These are phyloP conservation scores for Debaryomyces castellii DNA, from an alignment of 805 yeast species.

Conservation along the genomic window DNA sequence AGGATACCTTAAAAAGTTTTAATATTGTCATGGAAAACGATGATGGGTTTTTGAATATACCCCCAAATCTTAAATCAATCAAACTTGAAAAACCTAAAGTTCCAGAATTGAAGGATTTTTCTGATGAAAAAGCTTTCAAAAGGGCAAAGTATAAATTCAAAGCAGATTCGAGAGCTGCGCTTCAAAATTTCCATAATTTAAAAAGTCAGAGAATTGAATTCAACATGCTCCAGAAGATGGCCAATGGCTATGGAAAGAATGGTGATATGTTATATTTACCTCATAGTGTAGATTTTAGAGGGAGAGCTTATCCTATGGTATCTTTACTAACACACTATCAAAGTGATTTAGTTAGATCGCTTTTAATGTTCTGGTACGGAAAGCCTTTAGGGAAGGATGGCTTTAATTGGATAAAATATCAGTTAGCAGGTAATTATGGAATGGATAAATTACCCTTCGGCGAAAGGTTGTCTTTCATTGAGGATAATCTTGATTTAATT, in stretches of 20 bases:
- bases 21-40: constrained; percentile 16
- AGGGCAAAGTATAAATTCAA: constrained; percentile 1
- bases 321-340: constrained; percentile 34
- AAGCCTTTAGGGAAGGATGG: constrained; percentile 36
- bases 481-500: constrained; percentile 19
- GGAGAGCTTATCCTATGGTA: constrained; percentile 40
- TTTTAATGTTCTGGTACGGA: constrained; percentile 38
- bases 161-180: background rate
- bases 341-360: constrained; percentile 32
- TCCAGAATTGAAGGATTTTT: constrained; percentile 1
- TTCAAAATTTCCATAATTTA: constrained; percentile 11
- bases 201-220: constrained; percentile 18
- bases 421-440: constrained; percentile 35
- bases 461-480: constrained; percentile 27
- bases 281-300: constrained; percentile 40
- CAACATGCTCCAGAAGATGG: constrained; percentile 18
- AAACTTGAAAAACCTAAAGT: background rate
- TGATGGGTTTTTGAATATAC: constrained; percentile 26
- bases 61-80: constrained; percentile 13
- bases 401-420: constrained; percentile 38
- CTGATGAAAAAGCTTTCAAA: background rate
- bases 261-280: constrained; percentile 40
- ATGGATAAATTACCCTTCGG: constrained; percentile 23
- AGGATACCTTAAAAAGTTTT: constrained; percentile 20
- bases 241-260: constrained; percentile 24